Evolutionary conservation across 2,329 filamentous ascomycete species (phyloP), one percentile per base, ranked within the genome.

Genomic region (Pyrenophora seminiperda): DNA sequence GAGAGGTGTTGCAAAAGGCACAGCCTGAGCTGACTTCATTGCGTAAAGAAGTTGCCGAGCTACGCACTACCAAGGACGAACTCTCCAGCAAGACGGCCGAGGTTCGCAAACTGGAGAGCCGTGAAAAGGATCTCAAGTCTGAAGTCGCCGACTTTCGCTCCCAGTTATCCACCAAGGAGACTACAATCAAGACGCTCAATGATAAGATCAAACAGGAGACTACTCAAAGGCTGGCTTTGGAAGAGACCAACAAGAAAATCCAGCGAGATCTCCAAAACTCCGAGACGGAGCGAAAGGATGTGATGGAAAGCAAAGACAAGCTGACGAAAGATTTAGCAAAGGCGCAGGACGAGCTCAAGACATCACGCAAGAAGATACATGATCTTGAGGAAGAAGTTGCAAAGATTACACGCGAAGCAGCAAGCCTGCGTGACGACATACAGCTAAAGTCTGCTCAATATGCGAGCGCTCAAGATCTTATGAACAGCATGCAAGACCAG

Each of bases 401-500:
- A 18, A 86, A 85, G 65, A 72, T 95, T 22, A 83, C 81, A 40
- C 83, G 83, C 22, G 89, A 96, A 56, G 82, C 86, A 24, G 80
- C 80, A 5, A 78, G 80, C 14, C 77, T 92, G 15, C 83, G 86
- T 33, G 91, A 96, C 59, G 92, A 97, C 62, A 83, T 89, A 0
- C 84, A 92, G 46, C 81, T 96, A 52, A 96, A 94, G 77, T 83
- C 84, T 2, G 89, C 90, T 31, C 91, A 97, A 73, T 92, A 96
- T 66, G 83, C 83, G 44, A 96, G 87, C 59, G 89, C 91, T 0
- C 90, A 97, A 71, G 89, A 87, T 41, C 76, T 97, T 11, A 85
- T 97, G 71, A 87, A 87, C 63, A 96, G 90, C 69, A 94, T 97
- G 90, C 89, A 92, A 53, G 91, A 97, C 63, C 91, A 97, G 76